Conservation (phyloP, 176 grass and related monocot species). For the Juncus inflexus region DNA sequence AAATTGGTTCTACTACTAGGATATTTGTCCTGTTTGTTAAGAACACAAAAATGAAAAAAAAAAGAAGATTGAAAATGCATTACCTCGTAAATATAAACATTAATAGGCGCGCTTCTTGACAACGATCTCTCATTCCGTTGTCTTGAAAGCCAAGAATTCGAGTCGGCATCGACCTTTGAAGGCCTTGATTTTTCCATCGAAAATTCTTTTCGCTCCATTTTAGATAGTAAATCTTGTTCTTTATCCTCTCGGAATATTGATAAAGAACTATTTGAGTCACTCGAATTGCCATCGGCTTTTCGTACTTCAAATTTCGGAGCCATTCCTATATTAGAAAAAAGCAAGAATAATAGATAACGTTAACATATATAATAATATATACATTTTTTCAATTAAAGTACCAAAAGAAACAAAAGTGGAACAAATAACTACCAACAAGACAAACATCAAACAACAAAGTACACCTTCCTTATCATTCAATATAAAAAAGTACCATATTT, state of each 20-base stretch:
- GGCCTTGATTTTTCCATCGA: too few species aligned
- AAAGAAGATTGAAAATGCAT: background rate
- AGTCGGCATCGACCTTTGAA: too few species aligned
- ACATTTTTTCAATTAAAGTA: conserved; percentile 1
- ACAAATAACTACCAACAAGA: conserved; percentile 4
- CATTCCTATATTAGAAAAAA: conserved; percentile 57
- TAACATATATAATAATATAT: background rate
- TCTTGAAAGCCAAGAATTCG: too few species aligned
- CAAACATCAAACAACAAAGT: background rate
- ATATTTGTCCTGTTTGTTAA: too few species aligned
- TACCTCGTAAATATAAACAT: conserved; percentile 80
- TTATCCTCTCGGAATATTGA: conserved; percentile 41
- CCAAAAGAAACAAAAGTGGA: background rate
- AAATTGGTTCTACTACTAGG: too few species aligned
- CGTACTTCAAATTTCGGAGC: conserved; percentile 75
- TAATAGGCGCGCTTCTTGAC: conserved; percentile 46
- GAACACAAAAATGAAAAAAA: too few species aligned
- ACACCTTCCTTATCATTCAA: conserved; percentile 10
- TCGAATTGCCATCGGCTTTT: conserved; percentile 40
- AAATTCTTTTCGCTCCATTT: too few species aligned
- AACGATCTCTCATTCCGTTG: conserved; percentile 23
- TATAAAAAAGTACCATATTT: conserved; percentile 16
- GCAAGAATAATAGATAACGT: background rate
- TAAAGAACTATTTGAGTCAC: conserved; percentile 30
- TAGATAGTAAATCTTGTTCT: conserved; percentile 20